phyloP scores from a whole-genome alignment of 139 green algal species.

The Spirogloea muscicola region DNA sequence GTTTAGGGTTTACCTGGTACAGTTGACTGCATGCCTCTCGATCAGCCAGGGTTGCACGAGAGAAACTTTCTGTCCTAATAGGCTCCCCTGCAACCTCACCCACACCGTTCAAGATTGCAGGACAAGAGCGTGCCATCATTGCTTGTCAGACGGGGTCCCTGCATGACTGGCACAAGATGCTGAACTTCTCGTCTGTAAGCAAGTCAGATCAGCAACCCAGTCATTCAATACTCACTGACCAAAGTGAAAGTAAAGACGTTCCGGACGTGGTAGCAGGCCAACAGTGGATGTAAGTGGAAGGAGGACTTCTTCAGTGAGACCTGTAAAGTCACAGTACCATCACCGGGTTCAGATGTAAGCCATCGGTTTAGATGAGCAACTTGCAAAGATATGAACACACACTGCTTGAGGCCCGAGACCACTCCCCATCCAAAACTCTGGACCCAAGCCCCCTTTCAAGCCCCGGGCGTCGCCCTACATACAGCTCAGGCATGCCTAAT shows the following conservation, averaged over 20 bases:
- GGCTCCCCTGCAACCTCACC: background rate
- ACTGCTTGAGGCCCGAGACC: too few species aligned
- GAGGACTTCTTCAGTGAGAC: background rate
- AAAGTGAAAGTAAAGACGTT: conserved; percentile 33
- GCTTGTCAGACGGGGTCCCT: background rate
- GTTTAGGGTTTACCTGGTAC: too few species aligned
- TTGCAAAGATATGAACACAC: too few species aligned
- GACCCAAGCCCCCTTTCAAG: too few species aligned
- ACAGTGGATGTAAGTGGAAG: conserved; percentile 5
- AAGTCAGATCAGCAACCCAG: background rate
- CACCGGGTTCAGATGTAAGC: background rate
- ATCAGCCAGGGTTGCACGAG: background rate
- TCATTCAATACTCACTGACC: too few species aligned
- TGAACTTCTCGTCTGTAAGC: background rate
- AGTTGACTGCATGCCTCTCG: too few species aligned
- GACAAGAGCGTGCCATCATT: background rate
- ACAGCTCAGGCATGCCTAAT: too few species aligned
- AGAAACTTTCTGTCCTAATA: background rate
- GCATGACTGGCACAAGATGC: background rate
- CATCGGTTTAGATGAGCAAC: background rate
- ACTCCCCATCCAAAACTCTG: too few species aligned
- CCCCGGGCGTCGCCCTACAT: too few species aligned
- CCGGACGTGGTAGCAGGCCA: conserved; percentile 23
- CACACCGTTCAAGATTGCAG: background rate
- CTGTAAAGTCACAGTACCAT: background rate